Evolutionary conservation across 495 filamentous ascomycete genomes (phyloP).

Genomic region (Neurospora africana): DNA sequence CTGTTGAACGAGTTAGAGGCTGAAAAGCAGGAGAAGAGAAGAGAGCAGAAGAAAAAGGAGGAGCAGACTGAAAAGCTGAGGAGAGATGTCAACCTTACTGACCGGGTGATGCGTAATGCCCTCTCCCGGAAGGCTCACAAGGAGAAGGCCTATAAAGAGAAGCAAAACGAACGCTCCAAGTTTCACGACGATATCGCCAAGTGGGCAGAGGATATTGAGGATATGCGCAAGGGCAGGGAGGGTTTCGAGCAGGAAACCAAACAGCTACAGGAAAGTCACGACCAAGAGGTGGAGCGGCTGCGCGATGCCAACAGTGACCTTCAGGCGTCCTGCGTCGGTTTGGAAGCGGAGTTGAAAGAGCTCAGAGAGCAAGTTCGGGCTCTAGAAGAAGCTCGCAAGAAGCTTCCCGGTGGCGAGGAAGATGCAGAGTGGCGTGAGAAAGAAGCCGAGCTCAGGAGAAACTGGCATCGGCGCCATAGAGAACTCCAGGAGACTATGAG

Average conservation of each 20-base stretch:
- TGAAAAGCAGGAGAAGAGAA: slow-evolving; percentile 60
- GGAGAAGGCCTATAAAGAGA: slow-evolving; percentile 68
- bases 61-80: slow-evolving; percentile 72
- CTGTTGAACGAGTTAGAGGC: slow-evolving; percentile 65
- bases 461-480: slow-evolving; percentile 35
- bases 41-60: slow-evolving; percentile 72
- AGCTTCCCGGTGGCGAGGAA: slow-evolving; percentile 42
- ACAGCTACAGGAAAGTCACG: slow-evolving; percentile 33
- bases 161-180: slow-evolving; percentile 52
- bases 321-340: slow-evolving; percentile 24
- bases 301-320: slow-evolving; percentile 20
- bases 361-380: slow-evolving; percentile 40
- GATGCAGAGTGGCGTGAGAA: slow-evolving; percentile 43
- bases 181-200: slow-evolving; percentile 44
- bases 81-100: slow-evolving; percentile 67
- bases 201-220: slow-evolving; percentile 45
- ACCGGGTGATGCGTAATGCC: slow-evolving; percentile 73
- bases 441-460: slow-evolving; percentile 28
- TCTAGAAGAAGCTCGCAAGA: slow-evolving; percentile 43
- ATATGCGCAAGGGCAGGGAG: slow-evolving; percentile 32
- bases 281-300: slow-evolving; percentile 23
- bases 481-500: slow-evolving; percentile 33
- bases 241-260: slow-evolving; percentile 32
- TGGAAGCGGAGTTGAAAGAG: slow-evolving; percentile 39
- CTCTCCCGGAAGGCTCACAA: slow-evolving; percentile 70